Base-by-base conservation (phyloP, 1,284 basidiomycete genomes). In the Thelephora terrestris region DNA sequence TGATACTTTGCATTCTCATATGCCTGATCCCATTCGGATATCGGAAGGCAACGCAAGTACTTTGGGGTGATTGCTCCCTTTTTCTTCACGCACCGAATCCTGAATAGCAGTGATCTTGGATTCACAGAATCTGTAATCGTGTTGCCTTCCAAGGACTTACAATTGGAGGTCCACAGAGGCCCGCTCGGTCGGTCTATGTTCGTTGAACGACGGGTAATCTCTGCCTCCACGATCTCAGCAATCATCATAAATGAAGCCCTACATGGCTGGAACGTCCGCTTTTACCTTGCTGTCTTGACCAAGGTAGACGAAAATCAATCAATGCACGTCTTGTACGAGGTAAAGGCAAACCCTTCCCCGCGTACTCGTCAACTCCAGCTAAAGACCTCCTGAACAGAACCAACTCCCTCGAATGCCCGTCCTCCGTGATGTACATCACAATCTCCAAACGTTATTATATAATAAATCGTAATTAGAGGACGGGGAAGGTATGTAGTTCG, bases 191-290 rank as follows among this genome's bases (percentile, higher is more conserved):
- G 72, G 29, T 62, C 74, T 3, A 55, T 81, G 4, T 65, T 66
- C 40, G 67, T 67, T 3, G 70, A 68, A 0, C 72, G 74, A 48
- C 73, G 64, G 6, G 87, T 88, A 58, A 76, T 89, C 54, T 78
- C 81, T 6, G 58, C 71, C 27, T 59, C 68, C 2, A 56, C 61
- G 2, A 62, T 88, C 24, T 69, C 74, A 43, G 81, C 85, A 52
- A 68, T 85, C 34, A 57, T 87, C 32, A 80, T 89, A 47, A 83
- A 87, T 56, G 86, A 89, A 60, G 85, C 78, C 2, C 62, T 88
- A 16, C 69, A 64, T 7, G 65, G 81, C 46, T 89, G 85, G 85
- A 68, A 82, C 57, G 71, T 87, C 16, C 72, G 76, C 14, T 85
- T 77, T 57, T 87, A 85, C 58, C 64, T 87, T 9, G 78, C 73